These are phyloP conservation scores for Spergularia azorica DNA, from an alignment of 179 eudicot species.

Conservation along the genomic window DNA sequence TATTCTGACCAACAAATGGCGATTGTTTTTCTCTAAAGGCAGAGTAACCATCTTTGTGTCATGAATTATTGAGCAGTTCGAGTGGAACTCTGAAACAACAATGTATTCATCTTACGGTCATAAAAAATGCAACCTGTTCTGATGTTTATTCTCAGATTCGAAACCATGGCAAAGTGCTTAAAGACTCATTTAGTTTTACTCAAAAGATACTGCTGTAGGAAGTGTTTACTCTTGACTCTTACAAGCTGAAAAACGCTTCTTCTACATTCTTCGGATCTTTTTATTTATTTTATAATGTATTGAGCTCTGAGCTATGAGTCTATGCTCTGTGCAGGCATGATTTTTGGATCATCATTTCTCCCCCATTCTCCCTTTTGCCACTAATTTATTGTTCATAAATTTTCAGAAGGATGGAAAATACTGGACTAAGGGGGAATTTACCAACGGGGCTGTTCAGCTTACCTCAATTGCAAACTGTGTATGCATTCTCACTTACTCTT, in stretches of 20 bases:
- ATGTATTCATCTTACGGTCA: too few species aligned
- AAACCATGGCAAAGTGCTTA: not conserved
- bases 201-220: too few species aligned
- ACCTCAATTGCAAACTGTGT: conserved; percentile 63
- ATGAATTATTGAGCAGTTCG: not conserved
- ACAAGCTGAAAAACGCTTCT: too few species aligned
- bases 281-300: too few species aligned
- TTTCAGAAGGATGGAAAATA: conserved; percentile 60
- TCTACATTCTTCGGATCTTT: too few species aligned
- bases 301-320: too few species aligned
- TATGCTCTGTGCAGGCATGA: not conserved
- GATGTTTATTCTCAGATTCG: too few species aligned
- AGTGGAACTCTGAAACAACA: not conserved
- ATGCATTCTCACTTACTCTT: conserved; percentile 20
- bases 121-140: too few species aligned
- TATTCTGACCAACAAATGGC: not conserved
- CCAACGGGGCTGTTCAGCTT: conserved; percentile 50
- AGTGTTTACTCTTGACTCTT: too few species aligned
- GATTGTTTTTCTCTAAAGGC: not conserved
- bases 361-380: not conserved
- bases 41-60: not conserved
- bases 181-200: too few species aligned
- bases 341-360: not conserved
- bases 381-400: conserved; percentile 4
- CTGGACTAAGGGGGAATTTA: conserved; percentile 49